Percentiles rank a stretch among this genome's conserved stretches.
phyloP scores from a whole-genome alignment of 768 basidiomycete species.

The Lactarius sanguifluus region DNA sequence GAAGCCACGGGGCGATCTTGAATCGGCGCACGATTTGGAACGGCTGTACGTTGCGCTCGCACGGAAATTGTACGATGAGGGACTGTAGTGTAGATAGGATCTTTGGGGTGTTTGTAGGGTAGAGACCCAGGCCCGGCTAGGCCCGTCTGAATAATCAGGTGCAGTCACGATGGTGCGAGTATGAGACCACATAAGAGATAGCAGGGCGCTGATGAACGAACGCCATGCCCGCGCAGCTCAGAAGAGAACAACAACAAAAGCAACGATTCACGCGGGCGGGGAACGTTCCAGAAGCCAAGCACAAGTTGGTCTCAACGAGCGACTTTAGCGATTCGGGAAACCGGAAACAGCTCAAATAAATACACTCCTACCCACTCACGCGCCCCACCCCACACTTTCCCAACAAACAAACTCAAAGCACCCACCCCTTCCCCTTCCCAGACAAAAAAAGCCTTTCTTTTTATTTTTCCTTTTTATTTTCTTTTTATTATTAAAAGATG shows the following conservation, averaged over 20 bases:
- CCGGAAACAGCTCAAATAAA: neutral
- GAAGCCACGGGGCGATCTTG: constrained; percentile 49
- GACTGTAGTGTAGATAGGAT: constrained; percentile 48
- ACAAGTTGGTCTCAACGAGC: neutral
- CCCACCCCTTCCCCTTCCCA: neutral
- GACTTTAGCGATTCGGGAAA: neutral
- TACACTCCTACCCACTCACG: neutral
- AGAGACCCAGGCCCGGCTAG: neutral
- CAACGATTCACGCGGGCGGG: too few relatives aligned
- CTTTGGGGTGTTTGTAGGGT: neutral
- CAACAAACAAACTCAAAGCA: neutral
- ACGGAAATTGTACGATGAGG: constrained; percentile 90
- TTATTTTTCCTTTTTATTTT: neutral
- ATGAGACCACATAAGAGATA: neutral
- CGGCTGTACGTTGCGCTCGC: constrained; percentile 87
- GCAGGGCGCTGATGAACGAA: neutral
- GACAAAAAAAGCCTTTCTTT: neutral
- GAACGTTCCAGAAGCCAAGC: neutral
- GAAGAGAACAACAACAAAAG: neutral
- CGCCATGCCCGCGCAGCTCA: neutral
- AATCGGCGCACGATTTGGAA: constrained; percentile 75
- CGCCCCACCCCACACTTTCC: neutral
- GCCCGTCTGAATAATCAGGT: neutral
- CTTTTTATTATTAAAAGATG: neutral
- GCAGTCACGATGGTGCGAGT: neutral